Base-by-base conservation (phyloP, 345 rosid species). In the Gossypium rotundifolium region DNA sequence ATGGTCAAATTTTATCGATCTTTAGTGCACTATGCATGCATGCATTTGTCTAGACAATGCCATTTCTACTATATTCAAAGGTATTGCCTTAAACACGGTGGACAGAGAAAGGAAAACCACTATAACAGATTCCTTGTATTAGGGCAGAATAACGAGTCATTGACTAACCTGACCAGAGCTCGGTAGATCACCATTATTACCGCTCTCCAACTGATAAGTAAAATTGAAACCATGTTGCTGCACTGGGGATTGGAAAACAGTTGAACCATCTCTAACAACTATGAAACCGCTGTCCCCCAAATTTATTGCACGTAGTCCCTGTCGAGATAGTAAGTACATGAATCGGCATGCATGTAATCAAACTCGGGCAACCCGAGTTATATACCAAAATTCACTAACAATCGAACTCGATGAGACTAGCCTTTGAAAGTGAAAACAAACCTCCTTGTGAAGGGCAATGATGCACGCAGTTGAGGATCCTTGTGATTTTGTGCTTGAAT, bases 391-490 rank as follows among this genome's bases (percentile, higher is more conserved):
- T 54, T 60, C 67, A 64, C 18, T 9, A 12, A 10, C 11, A 73
- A 70, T 38, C 42, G 55, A 71, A 27, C 9, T 33, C 20, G 62
- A 29, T 69, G 33, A 7, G 2, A 48, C n/a, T 3, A 6, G n/a
- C 64, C 64, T 60, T 60, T 25, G 42, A 27, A 60, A 60, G 40
- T 13, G 51, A 74, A 61, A 62, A 74, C 79, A 75, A 76, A 91
- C 98, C 94, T 95, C 84, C 45, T 85, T 82, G 13, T 91, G 83
- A 18, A 95, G 87, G 61, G 93, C 86, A 72, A 95, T 88, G 80
- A 95, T 90, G 83, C 94, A 88, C 17, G 98, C 99, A 14, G 99
- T 95, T 29, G 96, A 95, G 4, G 99, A 95, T 75, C 99, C 99
- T 81, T 86, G 84, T 53, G 96, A 87, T 75, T 64, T 91, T 65